Conservation (phyloP, 2,329 filamentous ascomycete species). For the Aspergillus quadrilineatus region DNA sequence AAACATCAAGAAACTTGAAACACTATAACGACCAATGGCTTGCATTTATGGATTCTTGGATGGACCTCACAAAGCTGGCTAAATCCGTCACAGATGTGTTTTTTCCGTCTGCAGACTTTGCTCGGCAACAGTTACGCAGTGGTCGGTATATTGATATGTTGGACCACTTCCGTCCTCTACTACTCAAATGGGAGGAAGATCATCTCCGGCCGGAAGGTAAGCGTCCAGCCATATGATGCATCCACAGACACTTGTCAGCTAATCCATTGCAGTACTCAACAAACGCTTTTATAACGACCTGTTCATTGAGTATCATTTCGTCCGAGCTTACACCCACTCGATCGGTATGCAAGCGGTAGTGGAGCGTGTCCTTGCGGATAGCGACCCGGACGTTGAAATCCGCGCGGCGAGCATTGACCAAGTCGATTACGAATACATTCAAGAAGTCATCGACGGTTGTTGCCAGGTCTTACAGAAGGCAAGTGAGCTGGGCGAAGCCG, state of each 20-base stretch:
- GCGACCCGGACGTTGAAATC: constrained; percentile 34
- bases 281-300: constrained; percentile 49
- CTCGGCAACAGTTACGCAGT: constrained; percentile 40
- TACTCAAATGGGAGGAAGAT: constrained; percentile 39
- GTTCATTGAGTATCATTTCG: constrained; percentile 54
- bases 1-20: constrained; percentile 35
- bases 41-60: constrained; percentile 54
- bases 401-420: constrained; percentile 48
- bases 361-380: constrained; percentile 49
- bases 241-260: background rate
- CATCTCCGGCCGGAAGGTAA: constrained; percentile 34
- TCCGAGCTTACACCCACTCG: constrained; percentile 44
- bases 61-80: constrained; percentile 48
- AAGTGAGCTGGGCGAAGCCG: constrained; percentile 48
- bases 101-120: constrained; percentile 45
- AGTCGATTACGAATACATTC: constrained; percentile 56
- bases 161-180: constrained; percentile 40
- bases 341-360: constrained; percentile 59
- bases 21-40: constrained; percentile 50
- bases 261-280: constrained; percentile 23
- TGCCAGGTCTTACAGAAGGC: constrained; percentile 54
- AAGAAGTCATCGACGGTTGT: constrained; percentile 56
- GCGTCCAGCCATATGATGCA: background rate
- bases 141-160: constrained; percentile 53
- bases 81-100: constrained; percentile 56